These are phyloP conservation scores for Niebla homalea DNA, from an alignment of 495 filamentous ascomycete genomes.

Conservation along the genomic window DNA sequence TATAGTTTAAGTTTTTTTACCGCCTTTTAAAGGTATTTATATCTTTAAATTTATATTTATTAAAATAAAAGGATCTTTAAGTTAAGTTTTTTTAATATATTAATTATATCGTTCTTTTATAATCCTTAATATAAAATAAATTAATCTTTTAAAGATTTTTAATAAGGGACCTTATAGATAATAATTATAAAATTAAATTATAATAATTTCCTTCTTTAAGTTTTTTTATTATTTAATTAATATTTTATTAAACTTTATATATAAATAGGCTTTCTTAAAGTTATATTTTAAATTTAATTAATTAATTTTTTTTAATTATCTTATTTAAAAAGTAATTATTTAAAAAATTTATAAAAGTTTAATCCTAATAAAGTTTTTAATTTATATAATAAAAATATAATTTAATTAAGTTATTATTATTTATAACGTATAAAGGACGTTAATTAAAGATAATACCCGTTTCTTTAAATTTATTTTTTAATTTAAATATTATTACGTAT, in stretches of 20 bases:
- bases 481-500: no score
- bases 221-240: neutral
- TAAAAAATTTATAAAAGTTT: neutral
- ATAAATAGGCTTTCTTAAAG: neutral
- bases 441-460: no score
- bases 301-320: neutral
- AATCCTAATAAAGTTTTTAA: neutral
- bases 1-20: neutral
- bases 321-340: neutral
- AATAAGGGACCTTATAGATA: neutral
- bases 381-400: neutral
- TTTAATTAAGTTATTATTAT: neutral
- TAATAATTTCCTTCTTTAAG: neutral
- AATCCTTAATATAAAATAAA: neutral
- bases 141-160: neutral
- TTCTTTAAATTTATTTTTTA: no score
- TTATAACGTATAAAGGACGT: neutral
- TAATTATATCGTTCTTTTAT: neutral
- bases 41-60: neutral
- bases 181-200: neutral
- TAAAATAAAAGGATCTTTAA: neutral
- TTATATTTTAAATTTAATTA: neutral
- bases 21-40: neutral
- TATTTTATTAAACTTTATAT: neutral
- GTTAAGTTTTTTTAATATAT: neutral